These are phyloP conservation scores for Verticillium zaregamsianum DNA, from an alignment of 2,329 filamentous ascomycete genomes.

Conservation along the genomic window DNA sequence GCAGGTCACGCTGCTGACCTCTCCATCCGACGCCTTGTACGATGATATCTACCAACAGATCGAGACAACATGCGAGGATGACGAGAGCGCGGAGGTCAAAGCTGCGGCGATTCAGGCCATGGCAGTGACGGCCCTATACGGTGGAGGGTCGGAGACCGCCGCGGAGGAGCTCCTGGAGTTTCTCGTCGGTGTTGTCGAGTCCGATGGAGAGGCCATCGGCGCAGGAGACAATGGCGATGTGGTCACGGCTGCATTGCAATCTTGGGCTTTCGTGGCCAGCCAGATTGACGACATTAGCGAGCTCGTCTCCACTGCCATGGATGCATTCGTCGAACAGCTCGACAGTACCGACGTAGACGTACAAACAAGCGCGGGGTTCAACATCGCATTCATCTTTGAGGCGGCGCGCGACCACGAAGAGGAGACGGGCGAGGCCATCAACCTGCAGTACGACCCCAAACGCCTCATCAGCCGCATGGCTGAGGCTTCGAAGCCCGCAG, in stretches of 20 bases:
- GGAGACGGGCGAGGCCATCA: slow-evolving; percentile 42
- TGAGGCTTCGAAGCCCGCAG: slow-evolving; percentile 41
- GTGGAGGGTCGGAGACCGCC: slow-evolving; percentile 65
- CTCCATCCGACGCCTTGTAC: slow-evolving; percentile 62
- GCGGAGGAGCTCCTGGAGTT: slow-evolving; percentile 70
- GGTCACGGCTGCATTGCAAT: slow-evolving; percentile 70
- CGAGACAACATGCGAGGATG: slow-evolving; percentile 62
- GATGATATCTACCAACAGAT: slow-evolving; percentile 54
- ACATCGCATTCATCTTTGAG: slow-evolving; percentile 81
- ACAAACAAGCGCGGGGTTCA: slow-evolving; percentile 72
- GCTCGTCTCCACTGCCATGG: slow-evolving; percentile 67
- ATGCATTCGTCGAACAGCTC: slow-evolving; percentile 81
- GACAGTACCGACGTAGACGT: slow-evolving; percentile 69
- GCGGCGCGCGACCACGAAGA: slow-evolving; percentile 50
- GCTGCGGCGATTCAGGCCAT: slow-evolving; percentile 70
- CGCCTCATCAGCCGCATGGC: slow-evolving; percentile 42
- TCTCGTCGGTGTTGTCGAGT: slow-evolving; percentile 72
- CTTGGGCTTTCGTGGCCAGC: slow-evolving; percentile 78
- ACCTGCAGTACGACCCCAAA: slow-evolving; percentile 47
- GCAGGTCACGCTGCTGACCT: slow-evolving; percentile 64
- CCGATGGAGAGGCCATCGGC: slow-evolving; percentile 69
- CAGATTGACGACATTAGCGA: slow-evolving; percentile 71
- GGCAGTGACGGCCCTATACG: slow-evolving; percentile 68
- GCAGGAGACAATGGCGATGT: slow-evolving; percentile 67
- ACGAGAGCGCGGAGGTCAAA: slow-evolving; percentile 61